phyloP scores from a whole-genome alignment of 106 monocot genomes.

The Acanthochlamys bracteata region DNA sequence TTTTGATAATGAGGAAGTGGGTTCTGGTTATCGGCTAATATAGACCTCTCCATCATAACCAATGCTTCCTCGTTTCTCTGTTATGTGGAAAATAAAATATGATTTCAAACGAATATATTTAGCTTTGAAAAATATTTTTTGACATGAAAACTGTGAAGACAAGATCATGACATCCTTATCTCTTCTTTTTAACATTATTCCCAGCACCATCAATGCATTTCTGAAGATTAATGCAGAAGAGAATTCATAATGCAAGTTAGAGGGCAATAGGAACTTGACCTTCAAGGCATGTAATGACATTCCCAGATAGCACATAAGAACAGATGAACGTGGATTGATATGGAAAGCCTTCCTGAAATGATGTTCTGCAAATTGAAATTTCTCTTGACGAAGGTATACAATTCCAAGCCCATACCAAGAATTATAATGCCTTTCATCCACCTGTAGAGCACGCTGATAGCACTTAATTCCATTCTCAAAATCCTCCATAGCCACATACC shows the following conservation, averaged over 20 bases:
- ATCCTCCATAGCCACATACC: conserved; percentile 84
- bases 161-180: too few species aligned
- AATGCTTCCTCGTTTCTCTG: conserved; percentile 85
- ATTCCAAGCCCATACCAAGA: conserved; percentile 97
- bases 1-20: conserved; percentile 88
- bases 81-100: neutral
- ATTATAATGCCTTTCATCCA: conserved; percentile 95
- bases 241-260: neutral
- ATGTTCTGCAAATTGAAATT: conserved; percentile 94
- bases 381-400: conserved; percentile 90
- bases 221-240: neutral
- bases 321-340: conserved; percentile 82
- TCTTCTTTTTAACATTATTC: neutral
- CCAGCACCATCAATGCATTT: too few species aligned
- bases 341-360: conserved; percentile 68
- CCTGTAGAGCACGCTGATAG: conserved; percentile 78
- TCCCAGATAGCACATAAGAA: conserved; percentile 94
- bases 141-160: too few species aligned
- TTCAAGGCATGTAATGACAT: conserved; percentile 82
- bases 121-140: too few species aligned
- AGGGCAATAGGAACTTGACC: conserved; percentile 28
- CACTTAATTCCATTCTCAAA: conserved; percentile 92
- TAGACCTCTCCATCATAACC: conserved; percentile 72
- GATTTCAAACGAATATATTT: too few species aligned
- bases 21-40: conserved; percentile 72